Evolutionary conservation across 768 basidiomycete genomes (phyloP).

Genomic region (Suillus paluster): DNA sequence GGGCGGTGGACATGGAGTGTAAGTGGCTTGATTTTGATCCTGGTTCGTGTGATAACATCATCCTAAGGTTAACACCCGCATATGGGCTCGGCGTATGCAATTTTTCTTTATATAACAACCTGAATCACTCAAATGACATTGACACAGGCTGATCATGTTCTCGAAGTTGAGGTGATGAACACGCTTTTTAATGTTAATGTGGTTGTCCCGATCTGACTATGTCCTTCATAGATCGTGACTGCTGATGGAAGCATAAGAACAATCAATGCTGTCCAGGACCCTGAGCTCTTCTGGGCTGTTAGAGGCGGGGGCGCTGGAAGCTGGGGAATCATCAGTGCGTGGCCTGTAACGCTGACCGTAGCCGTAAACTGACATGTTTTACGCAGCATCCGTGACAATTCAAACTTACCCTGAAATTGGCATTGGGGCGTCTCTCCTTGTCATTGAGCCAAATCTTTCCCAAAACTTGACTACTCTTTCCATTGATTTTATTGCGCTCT

Average conservation of each 20-base stretch:
- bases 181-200: neutral
- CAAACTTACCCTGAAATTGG: conserved; percentile 13
- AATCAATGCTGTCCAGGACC: conserved; percentile 45
- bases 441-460: conserved; percentile 14
- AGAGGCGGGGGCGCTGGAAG: conserved; percentile 58
- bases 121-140: neutral
- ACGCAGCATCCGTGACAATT: conserved; percentile 22
- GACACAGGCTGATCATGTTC: conserved; percentile 46
- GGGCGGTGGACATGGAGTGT: conserved; percentile 52
- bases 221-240: conserved; percentile 38
- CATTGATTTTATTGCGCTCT: conserved; percentile 22
- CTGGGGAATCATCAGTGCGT: conserved; percentile 47
- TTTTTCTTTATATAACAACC: neutral
- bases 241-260: conserved; percentile 43
- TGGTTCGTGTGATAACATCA: neutral
- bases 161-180: conserved; percentile 42
- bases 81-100: conserved; percentile 46
- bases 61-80: conserved; percentile 36
- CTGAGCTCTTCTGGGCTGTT: conserved; percentile 59
- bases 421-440: conserved; percentile 19
- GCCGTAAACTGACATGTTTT: neutral
- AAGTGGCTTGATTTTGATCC: neutral
- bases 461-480: conserved; percentile 18
- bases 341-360: neutral
- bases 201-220: neutral